phyloP scores from a whole-genome alignment of 164 flowering plant species.

The Umbellularia californica region DNA sequence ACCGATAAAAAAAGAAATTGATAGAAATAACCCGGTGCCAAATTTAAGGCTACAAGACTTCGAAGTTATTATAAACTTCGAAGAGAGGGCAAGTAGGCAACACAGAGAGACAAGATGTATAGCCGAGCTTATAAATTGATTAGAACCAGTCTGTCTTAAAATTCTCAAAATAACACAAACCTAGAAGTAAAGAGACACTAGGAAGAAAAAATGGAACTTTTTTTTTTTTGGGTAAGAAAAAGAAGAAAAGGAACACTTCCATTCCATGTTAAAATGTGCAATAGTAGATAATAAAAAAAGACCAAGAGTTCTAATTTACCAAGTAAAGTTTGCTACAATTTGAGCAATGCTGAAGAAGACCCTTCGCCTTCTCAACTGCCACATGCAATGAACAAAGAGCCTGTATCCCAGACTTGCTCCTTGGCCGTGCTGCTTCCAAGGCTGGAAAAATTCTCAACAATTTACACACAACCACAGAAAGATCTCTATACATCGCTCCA shows the following conservation, averaged over 20 bases:
- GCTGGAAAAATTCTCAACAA: constrained; percentile 73
- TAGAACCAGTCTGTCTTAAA: neutral
- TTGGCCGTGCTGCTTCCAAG: constrained; percentile 85
- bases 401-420: constrained; percentile 95
- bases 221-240: too few relatives aligned
- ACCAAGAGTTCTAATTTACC: constrained; percentile 36
- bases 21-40: neutral
- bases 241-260: too few relatives aligned
- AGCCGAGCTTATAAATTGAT: neutral
- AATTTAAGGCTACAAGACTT: neutral
- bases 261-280: neutral
- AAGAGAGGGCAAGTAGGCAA: neutral
- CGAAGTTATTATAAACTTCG: neutral
- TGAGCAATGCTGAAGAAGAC: constrained; percentile 83
- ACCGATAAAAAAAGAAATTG: neutral
- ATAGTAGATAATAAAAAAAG: neutral
- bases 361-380: constrained; percentile 87
- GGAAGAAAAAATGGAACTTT: neutral
- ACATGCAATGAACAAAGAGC: constrained; percentile 88
- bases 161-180: neutral
- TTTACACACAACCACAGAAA: constrained; percentile 67
- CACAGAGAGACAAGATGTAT: neutral
- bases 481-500: constrained; percentile 77
- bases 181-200: neutral
- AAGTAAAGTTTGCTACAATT: constrained; percentile 90